These are phyloP conservation scores for Besnoitia besnoiti DNA, from an alignment of 169 alveolate genomes.

Conservation along the genomic window DNA sequence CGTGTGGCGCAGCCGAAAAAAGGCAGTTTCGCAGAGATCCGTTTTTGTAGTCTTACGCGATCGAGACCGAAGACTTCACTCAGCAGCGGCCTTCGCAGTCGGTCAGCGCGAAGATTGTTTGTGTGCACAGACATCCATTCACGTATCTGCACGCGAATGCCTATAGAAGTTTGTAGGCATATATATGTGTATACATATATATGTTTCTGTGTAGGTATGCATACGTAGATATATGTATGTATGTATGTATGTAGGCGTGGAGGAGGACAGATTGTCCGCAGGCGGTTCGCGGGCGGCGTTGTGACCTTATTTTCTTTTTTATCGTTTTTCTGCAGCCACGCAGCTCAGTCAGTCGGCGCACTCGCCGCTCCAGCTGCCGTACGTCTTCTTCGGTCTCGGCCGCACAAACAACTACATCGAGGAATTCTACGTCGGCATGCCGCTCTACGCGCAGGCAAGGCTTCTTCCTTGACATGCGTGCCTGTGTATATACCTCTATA, in stretches of 20 bases:
- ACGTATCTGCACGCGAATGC: too few species aligned
- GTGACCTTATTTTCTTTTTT: not conserved
- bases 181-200: not conserved
- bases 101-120: too few species aligned
- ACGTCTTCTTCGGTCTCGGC: constrained; percentile 52
- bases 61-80: too few species aligned
- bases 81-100: too few species aligned
- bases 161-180: not conserved
- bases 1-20: too few species aligned
- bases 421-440: constrained; percentile 57
- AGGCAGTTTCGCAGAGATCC: too few species aligned
- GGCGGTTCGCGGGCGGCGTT: not conserved
- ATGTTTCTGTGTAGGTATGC: not conserved
- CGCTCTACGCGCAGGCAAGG: constrained; percentile 13
- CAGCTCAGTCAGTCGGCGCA: constrained; percentile 60
- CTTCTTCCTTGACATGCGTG: not conserved
- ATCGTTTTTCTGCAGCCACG: constrained; percentile 20
- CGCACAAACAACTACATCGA: constrained; percentile 59
- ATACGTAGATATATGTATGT: not conserved
- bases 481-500: not conserved
- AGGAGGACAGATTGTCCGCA: not conserved
- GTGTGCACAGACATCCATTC: too few species aligned
- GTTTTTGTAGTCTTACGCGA: too few species aligned
- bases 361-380: constrained; percentile 55
- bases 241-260: not conserved